These are phyloP conservation scores for Datura wrightii DNA, from an alignment of 257 asterid species.

Conservation along the genomic window DNA sequence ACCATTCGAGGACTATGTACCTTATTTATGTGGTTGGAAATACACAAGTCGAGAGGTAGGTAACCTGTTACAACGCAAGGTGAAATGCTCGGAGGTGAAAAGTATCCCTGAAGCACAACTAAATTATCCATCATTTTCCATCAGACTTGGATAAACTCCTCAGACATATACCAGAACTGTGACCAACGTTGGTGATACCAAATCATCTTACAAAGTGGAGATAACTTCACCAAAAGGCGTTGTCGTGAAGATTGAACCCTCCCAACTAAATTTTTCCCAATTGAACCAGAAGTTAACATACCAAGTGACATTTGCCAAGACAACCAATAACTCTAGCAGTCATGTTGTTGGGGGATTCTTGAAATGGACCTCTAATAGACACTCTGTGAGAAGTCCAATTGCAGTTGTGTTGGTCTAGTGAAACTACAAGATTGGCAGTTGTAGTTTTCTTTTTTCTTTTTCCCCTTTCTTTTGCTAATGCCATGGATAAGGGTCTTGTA, in stretches of 20 bases:
- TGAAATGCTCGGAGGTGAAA: constrained; percentile 38
- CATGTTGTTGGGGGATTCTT: constrained; percentile 44
- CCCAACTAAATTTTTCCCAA: constrained; percentile 34
- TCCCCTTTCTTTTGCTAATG: neutral
- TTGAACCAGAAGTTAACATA: constrained; percentile 45
- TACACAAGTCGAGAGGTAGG: constrained; percentile 44
- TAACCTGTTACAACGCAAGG: constrained; percentile 27
- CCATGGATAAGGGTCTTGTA: neutral
- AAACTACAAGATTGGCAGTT: neutral
- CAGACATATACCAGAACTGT: constrained; percentile 50
- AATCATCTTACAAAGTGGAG: constrained; percentile 40
- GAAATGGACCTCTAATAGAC: constrained; percentile 46
- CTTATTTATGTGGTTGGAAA: constrained; percentile 50
- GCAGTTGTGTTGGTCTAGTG: constrained; percentile 22
- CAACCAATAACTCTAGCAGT: neutral
- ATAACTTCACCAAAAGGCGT: constrained; percentile 39
- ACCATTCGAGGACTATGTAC: constrained; percentile 48
- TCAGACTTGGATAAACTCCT: constrained; percentile 6
- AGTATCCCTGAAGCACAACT: constrained; percentile 41
- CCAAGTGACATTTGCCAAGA: constrained; percentile 41
- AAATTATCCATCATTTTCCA: constrained; percentile 41
- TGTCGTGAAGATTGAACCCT: constrained; percentile 43
- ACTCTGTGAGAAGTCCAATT: constrained; percentile 51
- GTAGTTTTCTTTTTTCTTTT: too few species aligned
- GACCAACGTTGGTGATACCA: constrained; percentile 50